Evolutionary conservation across 441 rosid species (phyloP).

Genomic region (Eugenia klotzschiana): DNA sequence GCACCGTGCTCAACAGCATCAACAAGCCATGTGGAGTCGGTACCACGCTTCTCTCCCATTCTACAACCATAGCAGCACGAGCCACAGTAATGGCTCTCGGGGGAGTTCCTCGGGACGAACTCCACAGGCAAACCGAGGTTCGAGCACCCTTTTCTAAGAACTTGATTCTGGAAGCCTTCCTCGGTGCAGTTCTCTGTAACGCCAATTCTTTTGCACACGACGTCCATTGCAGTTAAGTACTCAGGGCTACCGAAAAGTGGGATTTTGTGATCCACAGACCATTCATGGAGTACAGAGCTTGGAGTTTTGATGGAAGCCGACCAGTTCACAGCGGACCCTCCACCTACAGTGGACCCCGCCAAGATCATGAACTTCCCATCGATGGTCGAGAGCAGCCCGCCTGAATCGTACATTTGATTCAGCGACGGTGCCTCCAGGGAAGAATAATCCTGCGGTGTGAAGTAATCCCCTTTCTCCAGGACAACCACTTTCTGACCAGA

Average conservation of each 20-base stretch:
- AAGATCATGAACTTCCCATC: slow-evolving; percentile 34
- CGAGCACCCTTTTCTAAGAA: slow-evolving; percentile 65
- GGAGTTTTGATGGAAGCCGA: slow-evolving; percentile 59
- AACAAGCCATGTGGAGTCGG: slow-evolving; percentile 68
- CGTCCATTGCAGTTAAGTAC: slow-evolving; percentile 51
- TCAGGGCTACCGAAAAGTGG: slow-evolving; percentile 31
- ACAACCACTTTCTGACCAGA: slow-evolving; percentile 53
- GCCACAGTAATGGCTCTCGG: slow-evolving; percentile 73
- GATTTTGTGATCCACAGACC: slow-evolving; percentile 17
- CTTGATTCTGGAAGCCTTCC: slow-evolving; percentile 69
- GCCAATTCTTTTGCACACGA: slow-evolving; percentile 58
- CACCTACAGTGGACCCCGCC: slow-evolving; percentile 74
- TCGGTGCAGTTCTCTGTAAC: slow-evolving; percentile 40
- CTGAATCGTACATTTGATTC: slow-evolving; percentile 35
- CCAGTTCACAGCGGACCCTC: slow-evolving; percentile 75
- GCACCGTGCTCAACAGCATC: slow-evolving; percentile 66
- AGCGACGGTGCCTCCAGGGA: slow-evolving; percentile 54
- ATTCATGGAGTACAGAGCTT: slow-evolving; percentile 17
- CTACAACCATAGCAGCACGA: slow-evolving; percentile 72
- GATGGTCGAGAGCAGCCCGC: slow-evolving; percentile 26
- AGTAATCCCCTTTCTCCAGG: slow-evolving; percentile 70
- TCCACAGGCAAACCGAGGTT: slow-evolving; percentile 41
- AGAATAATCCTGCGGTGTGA: slow-evolving; percentile 36
- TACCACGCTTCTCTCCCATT: slow-evolving; percentile 72
- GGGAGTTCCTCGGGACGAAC: slow-evolving; percentile 52